phyloP scores from a whole-genome alignment of 805 yeast genomes.

The Saccharomycopsis oosterbeekiorum region DNA sequence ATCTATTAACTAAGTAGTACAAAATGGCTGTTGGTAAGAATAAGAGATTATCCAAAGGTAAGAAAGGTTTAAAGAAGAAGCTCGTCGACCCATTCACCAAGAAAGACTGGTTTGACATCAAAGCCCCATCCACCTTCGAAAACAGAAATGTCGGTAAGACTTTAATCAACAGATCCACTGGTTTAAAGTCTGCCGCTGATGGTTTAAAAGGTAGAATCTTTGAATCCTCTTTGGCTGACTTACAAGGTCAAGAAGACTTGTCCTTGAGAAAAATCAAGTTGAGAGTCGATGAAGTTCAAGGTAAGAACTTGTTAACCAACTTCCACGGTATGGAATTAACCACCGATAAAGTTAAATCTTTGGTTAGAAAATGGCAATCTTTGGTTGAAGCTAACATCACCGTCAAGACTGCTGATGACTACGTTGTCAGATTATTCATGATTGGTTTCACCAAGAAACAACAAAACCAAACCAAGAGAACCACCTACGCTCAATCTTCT shows the following conservation, averaged over 20 bases:
- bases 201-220: conserved; percentile 97
- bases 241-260: conserved; percentile 98
- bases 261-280: conserved; percentile 94
- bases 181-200: conserved; percentile 96
- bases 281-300: conserved; percentile 98
- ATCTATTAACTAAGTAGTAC: conserved; percentile 12
- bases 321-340: conserved; percentile 99
- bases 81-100: conserved; percentile 99
- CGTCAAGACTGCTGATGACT: conserved; percentile 96
- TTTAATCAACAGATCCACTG: conserved; percentile 95
- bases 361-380: conserved; percentile 98
- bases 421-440: conserved; percentile 91
- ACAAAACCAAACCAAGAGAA: conserved; percentile 94
- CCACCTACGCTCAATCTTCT: conserved; percentile 95
- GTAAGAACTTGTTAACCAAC: conserved; percentile 97
- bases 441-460: conserved; percentile 98
- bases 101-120: conserved; percentile 97
- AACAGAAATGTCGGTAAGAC: conserved; percentile 99
- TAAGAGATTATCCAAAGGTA: conserved; percentile 76
- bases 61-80: conserved; percentile 98
- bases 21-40: conserved; percentile 80
- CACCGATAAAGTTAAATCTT: conserved; percentile 92
- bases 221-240: conserved; percentile 92
- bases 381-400: conserved; percentile 97
- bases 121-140: conserved; percentile 98